Evolutionary conservation across 345 rosid genomes (phyloP).

Genomic region (Theobroma cacao): DNA sequence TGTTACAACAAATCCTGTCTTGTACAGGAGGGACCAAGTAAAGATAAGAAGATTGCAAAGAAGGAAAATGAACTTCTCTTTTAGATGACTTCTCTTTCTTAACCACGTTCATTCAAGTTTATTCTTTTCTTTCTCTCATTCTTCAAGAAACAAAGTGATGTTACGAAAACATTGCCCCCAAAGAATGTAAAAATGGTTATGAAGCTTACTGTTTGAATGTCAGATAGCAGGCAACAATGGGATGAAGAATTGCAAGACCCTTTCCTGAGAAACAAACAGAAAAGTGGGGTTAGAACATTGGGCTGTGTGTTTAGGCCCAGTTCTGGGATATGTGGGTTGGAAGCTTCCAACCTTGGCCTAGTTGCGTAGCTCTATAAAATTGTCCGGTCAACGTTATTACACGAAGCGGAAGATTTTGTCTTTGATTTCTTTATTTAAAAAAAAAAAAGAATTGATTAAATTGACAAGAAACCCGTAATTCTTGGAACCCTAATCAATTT

Average conservation of each 20-base stretch:
- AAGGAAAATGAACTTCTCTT: not conserved
- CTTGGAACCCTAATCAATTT: constrained; percentile 7
- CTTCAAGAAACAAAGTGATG: too few species aligned
- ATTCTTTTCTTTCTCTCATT: too few species aligned
- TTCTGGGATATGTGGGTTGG: not conserved
- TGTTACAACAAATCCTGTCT: too few species aligned
- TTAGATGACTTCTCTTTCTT: too few species aligned
- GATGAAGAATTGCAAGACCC: too few species aligned
- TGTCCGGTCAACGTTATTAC: constrained; percentile 1
- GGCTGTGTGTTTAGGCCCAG: constrained; percentile 10
- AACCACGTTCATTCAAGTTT: too few species aligned
- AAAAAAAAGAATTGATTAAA: not conserved
- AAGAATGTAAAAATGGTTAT: too few species aligned
- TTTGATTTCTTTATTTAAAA: not conserved
- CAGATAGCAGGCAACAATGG: too few species aligned
- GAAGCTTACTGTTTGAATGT: too few species aligned
- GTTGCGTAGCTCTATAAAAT: constrained; percentile 49
- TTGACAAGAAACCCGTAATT: constrained; percentile 9
- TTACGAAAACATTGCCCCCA: too few species aligned
- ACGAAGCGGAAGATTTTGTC: not conserved
- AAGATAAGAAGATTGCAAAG: too few species aligned
- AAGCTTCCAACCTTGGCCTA: constrained; percentile 14
- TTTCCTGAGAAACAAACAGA: not conserved
- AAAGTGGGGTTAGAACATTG: constrained; percentile 34
- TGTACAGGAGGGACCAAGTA: too few species aligned